Evolutionary conservation across 2,329 filamentous ascomycete genomes (phyloP).

Genomic region (Sporothrix schenckii): DNA sequence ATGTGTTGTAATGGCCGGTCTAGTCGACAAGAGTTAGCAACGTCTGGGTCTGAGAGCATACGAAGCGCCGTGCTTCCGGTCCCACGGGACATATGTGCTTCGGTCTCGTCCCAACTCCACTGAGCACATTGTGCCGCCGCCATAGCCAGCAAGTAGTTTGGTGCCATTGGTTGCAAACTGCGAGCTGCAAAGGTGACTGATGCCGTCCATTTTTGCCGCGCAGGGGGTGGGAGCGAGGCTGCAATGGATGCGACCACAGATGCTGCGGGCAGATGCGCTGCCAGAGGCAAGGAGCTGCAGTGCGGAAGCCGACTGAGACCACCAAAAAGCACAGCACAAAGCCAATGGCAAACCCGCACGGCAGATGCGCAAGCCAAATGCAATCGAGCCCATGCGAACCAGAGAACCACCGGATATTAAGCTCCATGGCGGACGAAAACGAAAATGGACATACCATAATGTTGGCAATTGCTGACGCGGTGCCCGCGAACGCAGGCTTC

Average conservation of each 20-base stretch:
- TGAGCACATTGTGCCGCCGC: background rate
- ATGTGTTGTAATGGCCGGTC: conserved; percentile 92
- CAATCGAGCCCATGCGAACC: background rate
- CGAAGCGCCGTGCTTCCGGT: background rate
- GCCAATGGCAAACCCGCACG: background rate
- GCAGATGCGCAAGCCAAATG: conserved; percentile 27
- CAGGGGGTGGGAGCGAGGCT: conserved; percentile 18
- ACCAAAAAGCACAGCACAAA: background rate
- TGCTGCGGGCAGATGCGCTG: background rate
- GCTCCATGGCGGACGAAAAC: background rate
- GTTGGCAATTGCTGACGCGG: conserved; percentile 97
- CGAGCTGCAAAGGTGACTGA: background rate
- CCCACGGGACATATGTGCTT: too few species aligned
- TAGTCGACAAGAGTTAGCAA: conserved; percentile 44
- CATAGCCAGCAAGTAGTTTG: conserved; percentile 7
- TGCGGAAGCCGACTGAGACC: background rate
- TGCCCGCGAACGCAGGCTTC: conserved; percentile 98
- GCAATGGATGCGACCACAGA: conserved; percentile 14
- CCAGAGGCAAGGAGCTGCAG: background rate
- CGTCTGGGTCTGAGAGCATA: background rate
- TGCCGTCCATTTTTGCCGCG: conserved; percentile 12
- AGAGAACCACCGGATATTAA: background rate
- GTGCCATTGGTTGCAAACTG: conserved; percentile 3
- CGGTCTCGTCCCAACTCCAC: too few species aligned
- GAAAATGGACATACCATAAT: conserved; percentile 71